phyloP scores from a whole-genome alignment of 2,329 filamentous ascomycete genomes.

The Chalaropsis thielavioides region DNA sequence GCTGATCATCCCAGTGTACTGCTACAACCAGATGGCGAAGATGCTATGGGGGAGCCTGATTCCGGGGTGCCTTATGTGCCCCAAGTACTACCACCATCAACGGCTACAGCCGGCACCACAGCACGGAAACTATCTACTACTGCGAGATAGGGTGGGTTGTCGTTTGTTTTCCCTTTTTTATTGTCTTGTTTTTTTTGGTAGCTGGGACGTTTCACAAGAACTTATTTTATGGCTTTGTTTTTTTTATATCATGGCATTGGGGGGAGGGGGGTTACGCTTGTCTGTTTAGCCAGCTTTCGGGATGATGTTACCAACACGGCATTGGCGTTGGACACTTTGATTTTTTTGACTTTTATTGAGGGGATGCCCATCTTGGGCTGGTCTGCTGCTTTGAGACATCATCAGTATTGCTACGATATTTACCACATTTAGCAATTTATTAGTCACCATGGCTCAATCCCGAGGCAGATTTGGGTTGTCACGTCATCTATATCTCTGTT shows the following conservation, averaged over 20 bases:
- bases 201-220: no score
- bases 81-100: constrained; percentile 27
- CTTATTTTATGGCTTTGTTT: background rate
- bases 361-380: no score
- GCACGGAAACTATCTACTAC: background rate
- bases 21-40: constrained; percentile 31
- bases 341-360: background rate
- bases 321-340: background rate
- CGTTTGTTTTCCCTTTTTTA: background rate
- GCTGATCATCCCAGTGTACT: constrained; percentile 32
- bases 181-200: no score
- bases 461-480: no score
- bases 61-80: constrained; percentile 27
- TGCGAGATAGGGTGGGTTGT: background rate
- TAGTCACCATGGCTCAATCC: no score
- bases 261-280: background rate
- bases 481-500: no score
- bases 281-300: background rate
- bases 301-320: background rate
- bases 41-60: constrained; percentile 45
- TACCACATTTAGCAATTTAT: no score
- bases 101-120: constrained; percentile 21
- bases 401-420: no score
- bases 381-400: no score
- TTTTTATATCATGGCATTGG: background rate